Evolutionary conservation across 2,329 filamentous ascomycete genomes (phyloP), one percentile per base, ranked within the genome.

Genomic region (Fusarium sp.): DNA sequence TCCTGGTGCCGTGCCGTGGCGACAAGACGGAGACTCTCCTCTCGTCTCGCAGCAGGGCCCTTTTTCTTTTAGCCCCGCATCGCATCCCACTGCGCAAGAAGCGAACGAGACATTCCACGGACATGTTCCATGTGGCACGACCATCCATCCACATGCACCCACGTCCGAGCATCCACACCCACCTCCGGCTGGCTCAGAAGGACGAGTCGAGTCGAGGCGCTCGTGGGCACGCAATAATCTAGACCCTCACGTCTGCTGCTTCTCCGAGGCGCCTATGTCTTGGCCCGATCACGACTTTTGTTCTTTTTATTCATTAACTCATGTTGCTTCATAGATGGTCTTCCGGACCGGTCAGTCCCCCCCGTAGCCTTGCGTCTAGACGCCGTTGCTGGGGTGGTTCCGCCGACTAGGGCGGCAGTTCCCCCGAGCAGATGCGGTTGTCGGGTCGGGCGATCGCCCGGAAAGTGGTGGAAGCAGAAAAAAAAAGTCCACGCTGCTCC

Each of bases 361-460:
- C 65, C 61, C 38, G 22, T 59, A 72, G 69, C 62, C 66, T 76
- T 77, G 64, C 65, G 61, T 69, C 60, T 70, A 40, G 29, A 63
- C 54, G 50, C 27, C 38, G 67, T 62, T 67, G 36, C 62, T 68
- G n/a, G 65, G 63, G 14, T 47, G 57, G 70, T 67, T 61, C 69
- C 68, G 67, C 69, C 54, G 58, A 75, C 63, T 68, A 47, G 45
- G 65, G 64, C 63, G 63, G 56, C 60, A 65, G 54, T 68, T 65
- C 42, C 61, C 18, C 72, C 69, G 62, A 73, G 66, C 63, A 61
- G 59, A 61, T 61, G 63, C 77, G 77, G 77, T 68, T 79, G 70
- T 79, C 77, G 77, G 77, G 75, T 79, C 77, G 77, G 77, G 77
- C 77, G 77, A 79, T 79, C 77, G 77, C 77, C 77, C 77, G 77